Percentiles rank a stretch among this genome's conserved stretches.
phyloP scores from a whole-genome alignment of 1,284 basidiomycete genomes.

The Heliocybe sulcata region DNA sequence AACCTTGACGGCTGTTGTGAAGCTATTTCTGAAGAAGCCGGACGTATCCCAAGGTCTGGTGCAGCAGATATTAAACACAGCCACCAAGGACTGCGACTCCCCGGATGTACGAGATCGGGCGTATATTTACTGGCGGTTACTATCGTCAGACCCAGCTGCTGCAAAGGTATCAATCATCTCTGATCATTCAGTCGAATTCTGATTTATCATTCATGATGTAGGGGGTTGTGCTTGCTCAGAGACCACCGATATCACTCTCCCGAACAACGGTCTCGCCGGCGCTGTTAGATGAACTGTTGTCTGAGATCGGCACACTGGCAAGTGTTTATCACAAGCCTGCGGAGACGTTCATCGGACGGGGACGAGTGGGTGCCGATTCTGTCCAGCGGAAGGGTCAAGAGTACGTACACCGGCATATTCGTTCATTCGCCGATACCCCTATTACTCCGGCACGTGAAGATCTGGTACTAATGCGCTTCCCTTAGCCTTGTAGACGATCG shows the following conservation, averaged over 20 bases:
- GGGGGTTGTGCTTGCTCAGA: conserved; percentile 86
- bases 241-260: conserved; percentile 91
- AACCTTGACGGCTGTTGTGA: conserved; percentile 93
- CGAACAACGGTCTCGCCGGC: conserved; percentile 86
- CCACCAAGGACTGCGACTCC: conserved; percentile 95
- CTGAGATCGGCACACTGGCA: conserved; percentile 82
- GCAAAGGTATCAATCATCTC: conserved; percentile 62
- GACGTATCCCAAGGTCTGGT: conserved; percentile 88
- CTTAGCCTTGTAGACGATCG: conserved; percentile 53
- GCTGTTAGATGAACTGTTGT: conserved; percentile 88
- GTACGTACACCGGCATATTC: conserved; percentile 23
- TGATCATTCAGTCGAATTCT: neutral
- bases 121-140: conserved; percentile 93
- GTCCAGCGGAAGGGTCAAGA: conserved; percentile 67
- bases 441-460: neutral
- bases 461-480: conserved; percentile 3
- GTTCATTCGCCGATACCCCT: neutral
- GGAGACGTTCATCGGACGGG: conserved; percentile 84
- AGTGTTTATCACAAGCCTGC: conserved; percentile 96
- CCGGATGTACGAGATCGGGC: conserved; percentile 96
- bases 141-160: conserved; percentile 89
- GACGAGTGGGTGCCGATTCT: conserved; percentile 79
- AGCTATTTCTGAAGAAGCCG: conserved; percentile 93
- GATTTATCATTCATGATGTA: conserved; percentile 23
- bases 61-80: conserved; percentile 85